phyloP scores from a whole-genome alignment of 2,329 filamentous ascomycete genomes.

The Fusarium oligoseptatum region DNA sequence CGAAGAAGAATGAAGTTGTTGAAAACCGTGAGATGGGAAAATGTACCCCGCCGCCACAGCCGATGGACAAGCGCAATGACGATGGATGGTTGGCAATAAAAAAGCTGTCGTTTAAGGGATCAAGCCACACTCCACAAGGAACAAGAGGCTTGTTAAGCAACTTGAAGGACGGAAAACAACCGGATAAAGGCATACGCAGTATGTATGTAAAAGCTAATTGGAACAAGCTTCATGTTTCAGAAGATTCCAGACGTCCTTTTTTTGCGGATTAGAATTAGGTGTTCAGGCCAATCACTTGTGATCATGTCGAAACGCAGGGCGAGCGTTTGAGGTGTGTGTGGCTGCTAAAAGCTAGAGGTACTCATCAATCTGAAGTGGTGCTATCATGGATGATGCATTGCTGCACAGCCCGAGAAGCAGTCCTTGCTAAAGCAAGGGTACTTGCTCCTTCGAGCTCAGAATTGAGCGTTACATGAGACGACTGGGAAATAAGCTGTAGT shows the following conservation, averaged over 20 bases:
- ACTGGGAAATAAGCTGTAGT: conserved; percentile 11
- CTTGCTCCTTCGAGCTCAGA: not conserved
- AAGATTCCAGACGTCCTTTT: not conserved
- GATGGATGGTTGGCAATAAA: conserved; percentile 10
- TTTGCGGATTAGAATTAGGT: not conserved
- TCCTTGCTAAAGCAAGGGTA: conserved; percentile 3
- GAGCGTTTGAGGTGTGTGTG: conserved; percentile 11
- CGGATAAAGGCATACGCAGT: not conserved
- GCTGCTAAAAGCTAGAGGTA: not conserved
- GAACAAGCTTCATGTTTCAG: conserved; percentile 1
- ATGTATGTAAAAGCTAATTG: not conserved
- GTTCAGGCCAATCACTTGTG: not conserved
- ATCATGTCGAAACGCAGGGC: not conserved
- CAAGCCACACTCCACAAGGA: conserved; percentile 27
- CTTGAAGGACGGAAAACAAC: not conserved
- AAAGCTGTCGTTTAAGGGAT: conserved; percentile 2
- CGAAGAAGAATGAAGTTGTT: not conserved
- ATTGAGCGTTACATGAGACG: conserved; percentile 10
- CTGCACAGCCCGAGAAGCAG: conserved; percentile 19
- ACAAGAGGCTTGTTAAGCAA: conserved; percentile 4
- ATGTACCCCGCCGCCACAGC: conserved; percentile 24
- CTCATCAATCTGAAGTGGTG: conserved; percentile 6
- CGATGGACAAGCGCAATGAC: conserved; percentile 8
- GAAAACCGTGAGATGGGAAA: not conserved
- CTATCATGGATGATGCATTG: conserved; percentile 36